These are phyloP conservation scores for Ophiobolus disseminans DNA, from an alignment of 2,329 filamentous ascomycete species.

Conservation along the genomic window DNA sequence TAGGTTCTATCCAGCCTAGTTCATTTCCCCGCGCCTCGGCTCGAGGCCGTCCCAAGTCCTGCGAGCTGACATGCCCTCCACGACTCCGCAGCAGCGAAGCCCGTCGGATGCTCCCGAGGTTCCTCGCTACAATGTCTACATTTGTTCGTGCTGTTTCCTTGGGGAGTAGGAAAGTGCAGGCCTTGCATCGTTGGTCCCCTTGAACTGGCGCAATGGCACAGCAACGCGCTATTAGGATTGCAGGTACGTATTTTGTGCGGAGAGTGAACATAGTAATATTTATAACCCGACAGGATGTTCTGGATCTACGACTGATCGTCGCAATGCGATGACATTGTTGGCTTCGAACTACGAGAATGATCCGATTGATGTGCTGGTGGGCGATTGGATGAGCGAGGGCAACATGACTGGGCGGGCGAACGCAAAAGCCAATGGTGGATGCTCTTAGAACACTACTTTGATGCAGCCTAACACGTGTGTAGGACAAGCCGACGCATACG, in stretches of 20 bases:
- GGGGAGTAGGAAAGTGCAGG: neutral
- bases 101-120: conserved; percentile 16
- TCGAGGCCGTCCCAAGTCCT: neutral
- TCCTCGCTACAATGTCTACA: conserved; percentile 6
- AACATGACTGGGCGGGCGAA: conserved; percentile 41
- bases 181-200: neutral
- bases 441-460: neutral
- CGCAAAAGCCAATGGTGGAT: conserved; percentile 27
- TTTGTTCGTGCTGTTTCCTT: neutral
- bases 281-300: conserved; percentile 32
- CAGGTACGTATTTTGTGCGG: conserved; percentile 16
- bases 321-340: conserved; percentile 40
- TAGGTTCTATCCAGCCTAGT: neutral
- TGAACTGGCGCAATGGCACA: conserved; percentile 21
- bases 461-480: neutral
- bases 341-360: conserved; percentile 37
- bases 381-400: conserved; percentile 43
- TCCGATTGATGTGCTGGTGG: conserved; percentile 42
- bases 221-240: conserved; percentile 29
- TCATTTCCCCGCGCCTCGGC: conserved; percentile 21
- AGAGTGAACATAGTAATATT: neutral
- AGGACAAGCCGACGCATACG: conserved; percentile 54
- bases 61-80: conserved; percentile 19
- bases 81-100: conserved; percentile 23
- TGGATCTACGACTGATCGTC: conserved; percentile 41